Percentiles rank a stretch among this genome's conserved stretches.
Evolutionary conservation across 345 rosid species (phyloP).

Genomic region (Citrus medica): DNA sequence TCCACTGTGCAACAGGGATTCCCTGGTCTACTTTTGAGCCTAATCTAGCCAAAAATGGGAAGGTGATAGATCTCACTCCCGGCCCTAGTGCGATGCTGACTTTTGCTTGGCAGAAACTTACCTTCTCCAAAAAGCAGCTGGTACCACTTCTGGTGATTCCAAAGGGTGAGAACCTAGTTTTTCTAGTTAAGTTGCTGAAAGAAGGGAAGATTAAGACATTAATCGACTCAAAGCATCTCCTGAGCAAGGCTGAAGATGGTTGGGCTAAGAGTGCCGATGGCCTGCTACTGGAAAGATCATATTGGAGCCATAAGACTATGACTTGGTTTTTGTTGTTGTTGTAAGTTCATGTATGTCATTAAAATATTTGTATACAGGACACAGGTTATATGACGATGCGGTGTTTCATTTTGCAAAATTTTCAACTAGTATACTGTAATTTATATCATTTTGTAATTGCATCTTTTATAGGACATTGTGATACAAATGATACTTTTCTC

Average conservation of each 20-base stretch:
- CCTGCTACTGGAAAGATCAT: constrained; percentile 78
- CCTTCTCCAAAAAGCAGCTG: constrained; percentile 63
- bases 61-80: constrained; percentile 59
- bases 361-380: too few species aligned
- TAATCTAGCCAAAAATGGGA: constrained; percentile 50
- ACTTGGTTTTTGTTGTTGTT: too few species aligned
- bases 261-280: constrained; percentile 67
- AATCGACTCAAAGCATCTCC: constrained; percentile 50
- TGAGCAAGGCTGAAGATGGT: constrained; percentile 67
- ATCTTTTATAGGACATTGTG: too few species aligned
- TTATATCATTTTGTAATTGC: too few species aligned
- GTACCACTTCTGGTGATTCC: constrained; percentile 41
- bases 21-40: constrained; percentile 72
- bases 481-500: too few species aligned
- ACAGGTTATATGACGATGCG: too few species aligned
- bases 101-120: constrained; percentile 44
- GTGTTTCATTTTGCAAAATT: too few species aligned
- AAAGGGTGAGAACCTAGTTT: constrained; percentile 47
- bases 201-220: constrained; percentile 64
- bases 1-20: constrained; percentile 57
- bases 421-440: too few species aligned
- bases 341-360: not conserved
- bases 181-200: constrained; percentile 46
- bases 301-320: constrained; percentile 40
- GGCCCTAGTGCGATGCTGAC: constrained; percentile 37